phyloP scores from a whole-genome alignment of 495 filamentous ascomycete species.

The Neurospora tetraspora region DNA sequence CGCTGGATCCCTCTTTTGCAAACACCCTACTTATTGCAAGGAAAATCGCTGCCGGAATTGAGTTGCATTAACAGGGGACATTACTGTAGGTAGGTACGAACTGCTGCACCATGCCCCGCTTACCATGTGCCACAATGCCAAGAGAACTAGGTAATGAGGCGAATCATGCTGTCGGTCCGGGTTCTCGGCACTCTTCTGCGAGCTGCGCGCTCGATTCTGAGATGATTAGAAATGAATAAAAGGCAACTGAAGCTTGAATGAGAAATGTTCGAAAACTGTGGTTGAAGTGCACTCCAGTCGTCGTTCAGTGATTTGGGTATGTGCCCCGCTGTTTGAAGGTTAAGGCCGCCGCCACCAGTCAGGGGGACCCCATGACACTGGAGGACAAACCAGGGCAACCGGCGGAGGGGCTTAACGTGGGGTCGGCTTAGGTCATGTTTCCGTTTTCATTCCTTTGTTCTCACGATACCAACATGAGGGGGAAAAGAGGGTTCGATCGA shows the following conservation, averaged over 20 bases:
- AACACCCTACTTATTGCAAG: too few species aligned
- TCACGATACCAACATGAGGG: not conserved
- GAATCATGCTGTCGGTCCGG: not conserved
- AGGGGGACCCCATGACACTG: too few species aligned
- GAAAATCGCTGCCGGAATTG: too few species aligned
- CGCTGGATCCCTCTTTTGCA: too few species aligned
- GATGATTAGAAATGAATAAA: not conserved
- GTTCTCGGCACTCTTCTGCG: not conserved
- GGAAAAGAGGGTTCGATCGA: not conserved
- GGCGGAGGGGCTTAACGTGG: not conserved
- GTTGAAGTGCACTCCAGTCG: too few species aligned
- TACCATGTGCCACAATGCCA: not conserved
- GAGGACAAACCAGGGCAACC: too few species aligned
- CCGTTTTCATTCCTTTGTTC: not conserved
- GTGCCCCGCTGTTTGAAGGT: not conserved
- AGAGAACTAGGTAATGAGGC: not conserved
- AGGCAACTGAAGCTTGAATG: not conserved
- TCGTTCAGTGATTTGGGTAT: not conserved
- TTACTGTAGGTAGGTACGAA: not conserved
- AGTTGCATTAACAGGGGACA: too few species aligned
- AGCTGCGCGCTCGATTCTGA: not conserved
- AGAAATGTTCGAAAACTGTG: not conserved
- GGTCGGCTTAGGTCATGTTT: not conserved
- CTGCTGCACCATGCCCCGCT: not conserved
- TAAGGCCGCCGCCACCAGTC: not conserved